Conservation (phyloP, 2,329 filamentous ascomycete species). For the Teratosphaeria epicoccoides region DNA sequence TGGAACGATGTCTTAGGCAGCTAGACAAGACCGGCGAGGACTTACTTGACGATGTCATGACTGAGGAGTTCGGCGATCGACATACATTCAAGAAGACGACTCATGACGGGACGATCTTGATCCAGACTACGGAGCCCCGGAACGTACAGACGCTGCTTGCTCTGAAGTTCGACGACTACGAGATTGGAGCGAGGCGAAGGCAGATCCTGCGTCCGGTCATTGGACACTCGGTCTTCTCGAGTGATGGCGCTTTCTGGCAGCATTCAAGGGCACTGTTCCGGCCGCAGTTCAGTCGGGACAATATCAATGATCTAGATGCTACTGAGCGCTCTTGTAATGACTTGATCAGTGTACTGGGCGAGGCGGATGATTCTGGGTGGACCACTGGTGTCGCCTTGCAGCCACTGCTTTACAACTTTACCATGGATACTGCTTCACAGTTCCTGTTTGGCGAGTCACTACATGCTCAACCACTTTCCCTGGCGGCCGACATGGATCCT, state of each 20-base stretch:
- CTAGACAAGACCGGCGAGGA: slow-evolving; percentile 9
- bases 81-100: slow-evolving; percentile 2
- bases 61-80: slow-evolving; percentile 1
- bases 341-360: slow-evolving; percentile 21
- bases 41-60: slow-evolving; percentile 13
- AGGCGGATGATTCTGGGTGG: slow-evolving; percentile 17
- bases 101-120: slow-evolving; percentile 7
- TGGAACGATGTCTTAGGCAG: neutral
- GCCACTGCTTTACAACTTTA: slow-evolving; percentile 36
- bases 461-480: slow-evolving; percentile 11
- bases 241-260: slow-evolving; percentile 27
- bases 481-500: slow-evolving; percentile 3
- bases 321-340: slow-evolving; percentile 27
- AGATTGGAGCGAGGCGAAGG: slow-evolving; percentile 18
- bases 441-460: slow-evolving; percentile 37
- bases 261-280: slow-evolving; percentile 27
- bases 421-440: slow-evolving; percentile 40
- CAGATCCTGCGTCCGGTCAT: slow-evolving; percentile 22
- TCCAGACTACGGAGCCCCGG: slow-evolving; percentile 29
- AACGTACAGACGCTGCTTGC: slow-evolving; percentile 29
- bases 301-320: slow-evolving; percentile 27
- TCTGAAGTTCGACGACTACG: slow-evolving; percentile 23
- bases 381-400: slow-evolving; percentile 23
- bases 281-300: slow-evolving; percentile 30
- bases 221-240: slow-evolving; percentile 26